Evolutionary conservation across 2,329 filamentous ascomycete species (phyloP).

Genomic region (Xylariales sp.): DNA sequence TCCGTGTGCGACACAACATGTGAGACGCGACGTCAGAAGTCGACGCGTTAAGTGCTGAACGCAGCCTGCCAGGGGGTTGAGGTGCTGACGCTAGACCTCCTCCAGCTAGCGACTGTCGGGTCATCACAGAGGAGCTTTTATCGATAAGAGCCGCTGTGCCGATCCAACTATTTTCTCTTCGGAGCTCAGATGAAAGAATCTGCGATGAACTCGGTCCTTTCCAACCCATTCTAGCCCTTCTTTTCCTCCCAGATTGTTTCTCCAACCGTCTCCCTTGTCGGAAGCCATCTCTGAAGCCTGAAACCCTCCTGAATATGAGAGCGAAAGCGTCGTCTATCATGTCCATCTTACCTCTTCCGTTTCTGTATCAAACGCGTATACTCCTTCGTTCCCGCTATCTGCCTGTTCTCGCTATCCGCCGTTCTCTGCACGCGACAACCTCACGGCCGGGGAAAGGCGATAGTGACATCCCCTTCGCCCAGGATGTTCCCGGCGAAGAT

Average conservation of each 20-base stretch:
- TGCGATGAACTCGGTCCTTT: too few relatives aligned
- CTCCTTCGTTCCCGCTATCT: slow-evolving; percentile 36
- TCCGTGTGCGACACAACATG: too few relatives aligned
- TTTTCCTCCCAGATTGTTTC: too few relatives aligned
- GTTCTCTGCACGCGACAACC: slow-evolving; percentile 18
- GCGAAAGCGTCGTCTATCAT: too few relatives aligned
- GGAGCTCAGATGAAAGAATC: too few relatives aligned
- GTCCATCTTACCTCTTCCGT: slow-evolving; percentile 53
- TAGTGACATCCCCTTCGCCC: slow-evolving; percentile 49
- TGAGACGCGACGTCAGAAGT: not conserved
- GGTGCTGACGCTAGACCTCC: not conserved
- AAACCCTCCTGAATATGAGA: too few relatives aligned
- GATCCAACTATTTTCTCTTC: too few relatives aligned
- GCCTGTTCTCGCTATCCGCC: slow-evolving; percentile 15
- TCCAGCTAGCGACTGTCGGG: not conserved
- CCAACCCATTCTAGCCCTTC: too few relatives aligned
- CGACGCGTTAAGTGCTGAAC: not conserved
- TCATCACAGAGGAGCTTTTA: not conserved
- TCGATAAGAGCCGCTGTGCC: slow-evolving; percentile 2
- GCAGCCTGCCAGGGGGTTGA: not conserved
- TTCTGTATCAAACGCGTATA: slow-evolving; percentile 69
- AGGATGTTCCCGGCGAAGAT: slow-evolving; percentile 27
- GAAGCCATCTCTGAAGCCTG: too few relatives aligned
- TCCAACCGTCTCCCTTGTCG: too few relatives aligned
- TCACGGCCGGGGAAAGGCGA: slow-evolving; percentile 12